Base-by-base conservation (phyloP, 2,329 filamentous ascomycete species). In the Cladosporium oxysporum region DNA sequence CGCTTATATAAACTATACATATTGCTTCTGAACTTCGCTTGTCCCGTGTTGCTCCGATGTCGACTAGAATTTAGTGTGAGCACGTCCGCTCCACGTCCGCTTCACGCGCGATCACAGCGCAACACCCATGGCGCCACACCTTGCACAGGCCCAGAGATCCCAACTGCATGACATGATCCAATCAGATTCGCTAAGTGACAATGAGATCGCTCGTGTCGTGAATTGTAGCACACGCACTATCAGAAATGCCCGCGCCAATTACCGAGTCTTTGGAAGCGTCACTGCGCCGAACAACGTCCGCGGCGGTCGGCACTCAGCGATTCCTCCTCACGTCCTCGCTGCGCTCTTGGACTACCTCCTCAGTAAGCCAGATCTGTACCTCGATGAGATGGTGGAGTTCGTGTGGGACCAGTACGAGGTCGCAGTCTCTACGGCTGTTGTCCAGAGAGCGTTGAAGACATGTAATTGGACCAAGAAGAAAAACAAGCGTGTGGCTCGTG, bases 351-450 rank as follows among this genome's bases (percentile, higher is more conserved):
- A 60, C 33, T 35, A 28, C 21, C 58, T 60, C 28, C 58, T 60
- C n/a, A 60, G 16, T 18, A 60, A 60, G 35, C 58, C 58, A 14
- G 58, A 60, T 23, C 23, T 60, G 23, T 60, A 60, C 23, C n/a
- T 60, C 44, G 58, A 60, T 16, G 58, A 60, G 35, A 60, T 47
- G 58, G 58, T 18, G 12, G 58, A 60, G 33, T 60, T 47, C 58
- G 12, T 60, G 16, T 60, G 21, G 58, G 31, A 60, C 23, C 4
- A 60, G 33, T 60, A 18, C 33, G 35, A 41, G 11, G 11, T 47
- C 23, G 4, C 1, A 5, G 16, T 60, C n/a, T 60, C 58, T 60
- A 11, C 11, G 21, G 14, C 14, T 28, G 26, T n/a, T 23, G 37
- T 60, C 23, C 37, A 14, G 21, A 60, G 58, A 28, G 23, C 58